Evolutionary conservation across 768 basidiomycete species (phyloP).

Genomic region (Suillus tomentosus): DNA sequence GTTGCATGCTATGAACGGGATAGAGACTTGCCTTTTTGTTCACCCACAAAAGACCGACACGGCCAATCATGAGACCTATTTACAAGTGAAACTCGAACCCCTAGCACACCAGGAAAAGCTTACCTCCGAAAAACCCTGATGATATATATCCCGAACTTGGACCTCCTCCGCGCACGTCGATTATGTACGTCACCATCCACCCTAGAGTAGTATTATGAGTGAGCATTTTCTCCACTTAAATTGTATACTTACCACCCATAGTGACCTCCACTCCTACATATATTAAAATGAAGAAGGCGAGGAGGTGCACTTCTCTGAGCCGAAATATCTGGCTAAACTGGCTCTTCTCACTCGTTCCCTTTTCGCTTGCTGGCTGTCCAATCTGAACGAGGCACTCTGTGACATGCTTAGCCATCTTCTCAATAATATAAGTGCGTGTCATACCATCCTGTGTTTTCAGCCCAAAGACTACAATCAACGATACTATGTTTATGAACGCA

Average conservation of each 20-base stretch:
- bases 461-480: conserved; percentile 59
- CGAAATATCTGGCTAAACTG: conserved; percentile 49
- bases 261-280: conserved; percentile 59
- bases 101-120: background rate
- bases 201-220: conserved; percentile 34
- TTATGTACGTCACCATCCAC: conserved; percentile 67
- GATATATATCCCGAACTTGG: conserved; percentile 49
- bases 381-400: conserved; percentile 40
- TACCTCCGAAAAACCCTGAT: conserved; percentile 39
- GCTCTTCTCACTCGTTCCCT: conserved; percentile 32
- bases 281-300: conserved; percentile 46
- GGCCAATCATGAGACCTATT: conserved; percentile 32
- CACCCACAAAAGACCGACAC: conserved; percentile 30
- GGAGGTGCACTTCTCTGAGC: conserved; percentile 42
- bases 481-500: conserved; percentile 53
- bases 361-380: conserved; percentile 33
- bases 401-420: background rate
- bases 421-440: conserved; percentile 9
- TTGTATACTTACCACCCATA: conserved; percentile 39
- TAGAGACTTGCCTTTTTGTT: conserved; percentile 25
- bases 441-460: conserved; percentile 68
- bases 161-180: conserved; percentile 45
- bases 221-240: background rate
- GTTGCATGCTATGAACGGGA: no score
- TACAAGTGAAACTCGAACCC: background rate